Base-by-base conservation (phyloP, 2,329 filamentous ascomycete species). In the Cordyceps tenuipes region DNA sequence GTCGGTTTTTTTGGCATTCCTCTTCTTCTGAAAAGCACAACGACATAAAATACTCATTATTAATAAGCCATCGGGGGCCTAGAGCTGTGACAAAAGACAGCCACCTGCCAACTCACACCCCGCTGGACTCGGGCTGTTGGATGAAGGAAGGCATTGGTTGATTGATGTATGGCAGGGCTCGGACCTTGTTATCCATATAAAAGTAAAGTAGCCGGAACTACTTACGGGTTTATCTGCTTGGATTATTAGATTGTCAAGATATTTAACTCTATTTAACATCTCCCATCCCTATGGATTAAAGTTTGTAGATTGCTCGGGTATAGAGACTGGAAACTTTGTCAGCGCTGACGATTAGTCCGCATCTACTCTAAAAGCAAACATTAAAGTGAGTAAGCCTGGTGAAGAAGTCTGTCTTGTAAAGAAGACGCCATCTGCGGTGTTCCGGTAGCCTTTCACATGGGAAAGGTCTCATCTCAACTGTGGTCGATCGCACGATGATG, bases 401-500 rank as follows among this genome's bases (percentile, higher is more conserved):
- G 7, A 29, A 29, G n/a, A n/a, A n/a, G n/a, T n/a, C 51, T 17
- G 13, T 39, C 51, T 19, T 23, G 19, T n/a, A 7, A 12, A 13
- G n/a, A 54, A 13, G 29, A 43, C 51, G 51, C 50, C n/a, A 19
- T 41, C 21, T 41, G 26, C 26, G 47, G 29, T n/a, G 34, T 36
- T 15, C 48, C 10, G 5, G 31, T 17, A 10, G 5, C 44, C 44
- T 9, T 13, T 12, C 17, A 12, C 12, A 5, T 3, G 21, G 3
- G 10, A 12, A 41, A 43, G 13, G 3, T 17, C 29, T 21, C 48
- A 36, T n/a, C 10, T 36, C 8, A 12, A 36, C 13, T 34, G 48
- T 21, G 21, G 44, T 46, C 2, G 5, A n/a, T 46, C 43, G 21
- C 8, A 63, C 63, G 10, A 65, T 61, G 9, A 64, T 59, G 3